A percentile compares a stretch with the other conserved stretches of the same genome.
phyloP scores from a whole-genome alignment of 768 basidiomycete species.

The Lentinus brumalis region DNA sequence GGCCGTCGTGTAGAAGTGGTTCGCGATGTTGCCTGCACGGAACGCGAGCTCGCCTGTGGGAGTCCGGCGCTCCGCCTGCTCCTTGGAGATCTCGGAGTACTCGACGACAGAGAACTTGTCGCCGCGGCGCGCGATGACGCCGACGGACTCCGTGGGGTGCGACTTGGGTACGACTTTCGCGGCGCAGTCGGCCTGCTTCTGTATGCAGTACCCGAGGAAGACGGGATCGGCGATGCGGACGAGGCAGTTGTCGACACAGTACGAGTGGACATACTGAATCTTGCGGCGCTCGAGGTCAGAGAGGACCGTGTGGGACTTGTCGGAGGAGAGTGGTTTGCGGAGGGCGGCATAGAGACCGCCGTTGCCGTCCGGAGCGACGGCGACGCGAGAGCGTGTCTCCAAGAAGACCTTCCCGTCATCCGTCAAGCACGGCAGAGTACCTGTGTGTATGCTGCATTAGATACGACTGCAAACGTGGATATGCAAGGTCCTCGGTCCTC shows the following conservation, averaged over 20 bases:
- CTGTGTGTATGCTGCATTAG: slow-evolving; percentile 41
- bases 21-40: slow-evolving; percentile 96
- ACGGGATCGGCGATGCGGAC: slow-evolving; percentile 96
- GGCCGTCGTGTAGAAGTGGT: slow-evolving; percentile 93
- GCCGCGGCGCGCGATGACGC: slow-evolving; percentile 87
- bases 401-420: slow-evolving; percentile 94
- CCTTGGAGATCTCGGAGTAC: slow-evolving; percentile 92
- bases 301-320: slow-evolving; percentile 73
- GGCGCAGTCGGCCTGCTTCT: slow-evolving; percentile 85
- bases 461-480: background rate
- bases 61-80: slow-evolving; percentile 80
- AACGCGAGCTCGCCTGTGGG: slow-evolving; percentile 78
- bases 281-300: slow-evolving; percentile 76
- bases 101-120: slow-evolving; percentile 91
- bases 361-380: slow-evolving; percentile 98
- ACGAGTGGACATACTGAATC: slow-evolving; percentile 88
- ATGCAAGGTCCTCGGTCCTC: background rate
- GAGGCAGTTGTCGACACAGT: slow-evolving; percentile 99
- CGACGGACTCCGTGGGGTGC: slow-evolving; percentile 86
- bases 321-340: slow-evolving; percentile 67
- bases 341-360: slow-evolving; percentile 96
- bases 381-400: slow-evolving; percentile 72
- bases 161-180: slow-evolving; percentile 96
- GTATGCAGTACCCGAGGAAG: slow-evolving; percentile 94
- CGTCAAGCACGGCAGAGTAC: slow-evolving; percentile 92